A percentile compares a stretch with the other conserved stretches of the same genome.
Evolutionary conservation across 768 basidiomycete genomes (phyloP).

Genomic region (Panellus pusillus): DNA sequence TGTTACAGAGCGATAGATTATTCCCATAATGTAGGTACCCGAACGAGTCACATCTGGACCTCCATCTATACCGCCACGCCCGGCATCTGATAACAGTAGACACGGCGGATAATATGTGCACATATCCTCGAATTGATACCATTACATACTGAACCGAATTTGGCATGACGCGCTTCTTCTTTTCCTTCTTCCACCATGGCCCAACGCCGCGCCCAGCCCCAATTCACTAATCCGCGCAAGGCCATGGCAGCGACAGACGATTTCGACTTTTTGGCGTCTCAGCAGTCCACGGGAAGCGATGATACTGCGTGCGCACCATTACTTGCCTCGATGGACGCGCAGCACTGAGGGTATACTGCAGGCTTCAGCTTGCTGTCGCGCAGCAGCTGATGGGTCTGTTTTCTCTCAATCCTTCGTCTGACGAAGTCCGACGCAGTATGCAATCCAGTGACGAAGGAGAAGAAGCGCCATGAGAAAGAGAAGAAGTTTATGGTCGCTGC

Average conservation of each 20-base stretch:
- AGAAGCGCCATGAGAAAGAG: constrained; percentile 18
- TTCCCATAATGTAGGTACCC: too few relatives aligned
- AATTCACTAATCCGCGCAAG: constrained; percentile 4
- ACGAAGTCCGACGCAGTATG: neutral
- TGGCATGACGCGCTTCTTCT: too few relatives aligned
- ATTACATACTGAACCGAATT: too few relatives aligned
- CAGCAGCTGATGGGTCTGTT: constrained; percentile 19
- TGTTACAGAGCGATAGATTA: too few relatives aligned
- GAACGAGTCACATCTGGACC: too few relatives aligned
- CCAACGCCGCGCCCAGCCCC: constrained; percentile 13
- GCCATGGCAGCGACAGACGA: constrained; percentile 2
- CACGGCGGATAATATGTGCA: too few relatives aligned
- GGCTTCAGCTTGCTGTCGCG: constrained; percentile 16
- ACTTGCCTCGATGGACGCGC: neutral
- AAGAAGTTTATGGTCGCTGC: constrained; percentile 18
- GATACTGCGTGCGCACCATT: constrained; percentile 13
- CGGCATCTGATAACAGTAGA: too few relatives aligned
- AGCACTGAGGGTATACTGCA: neutral
- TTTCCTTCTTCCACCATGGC: constrained; percentile 10
- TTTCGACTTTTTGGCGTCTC: constrained; percentile 22
- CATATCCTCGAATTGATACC: too few relatives aligned
- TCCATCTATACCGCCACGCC: too few relatives aligned
- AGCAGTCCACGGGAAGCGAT: constrained; percentile 20
- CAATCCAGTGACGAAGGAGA: constrained; percentile 15
- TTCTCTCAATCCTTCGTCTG: neutral